Evolutionary conservation across 148 eudicot species (phyloP), one percentile per base, ranked within the genome.

Genomic region (Pharnaceum exiguum): DNA sequence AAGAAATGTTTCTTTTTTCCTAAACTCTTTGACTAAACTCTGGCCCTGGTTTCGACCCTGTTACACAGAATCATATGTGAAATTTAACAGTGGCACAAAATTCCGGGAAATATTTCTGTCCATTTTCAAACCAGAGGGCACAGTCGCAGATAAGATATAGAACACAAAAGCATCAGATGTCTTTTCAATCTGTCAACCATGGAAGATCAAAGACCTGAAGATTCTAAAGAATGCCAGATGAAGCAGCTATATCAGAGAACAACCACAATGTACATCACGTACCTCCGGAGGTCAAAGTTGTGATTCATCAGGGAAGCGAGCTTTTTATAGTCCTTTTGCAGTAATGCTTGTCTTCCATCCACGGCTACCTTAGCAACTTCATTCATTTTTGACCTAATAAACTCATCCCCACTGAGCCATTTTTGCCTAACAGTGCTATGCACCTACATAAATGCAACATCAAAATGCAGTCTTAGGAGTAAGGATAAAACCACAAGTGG

Each of bases 371-470:
- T 70, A 23, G 95, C 91, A 48, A 93, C 95, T 75, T 85, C 82
- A 39, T 68, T 72, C 71, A 91, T 79, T 17, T 82, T 49, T 42
- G 95, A 77, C 76, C 75, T 79, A 9, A 88, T 75, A 40, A 85
- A 81, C 67, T 85, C 38, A 48, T 93, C 99, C 25, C 96, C 96
- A 51, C 79, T 65, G 38, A 93, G 79, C 96, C 99, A 93, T 68
- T 77, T 83, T 64, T 86, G 77, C 49, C 85, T 75, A 27, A 89
- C 95, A 46, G 90, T 73, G 65, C 95, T 93, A 51, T 93, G 96
- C 33, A 93, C 90, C 96, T 91, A 70, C 57, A 65, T 10, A 18
- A 36, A 52, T 29, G 13, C 5, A 3, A 1, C n/a, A 37, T 55
- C 46, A 24, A n/a, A n/a, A 39, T 55, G 60, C 19, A 38, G 25